Evolutionary conservation across 495 filamentous ascomycete genomes (phyloP).

Genomic region (Stereocaulon alpinum): DNA sequence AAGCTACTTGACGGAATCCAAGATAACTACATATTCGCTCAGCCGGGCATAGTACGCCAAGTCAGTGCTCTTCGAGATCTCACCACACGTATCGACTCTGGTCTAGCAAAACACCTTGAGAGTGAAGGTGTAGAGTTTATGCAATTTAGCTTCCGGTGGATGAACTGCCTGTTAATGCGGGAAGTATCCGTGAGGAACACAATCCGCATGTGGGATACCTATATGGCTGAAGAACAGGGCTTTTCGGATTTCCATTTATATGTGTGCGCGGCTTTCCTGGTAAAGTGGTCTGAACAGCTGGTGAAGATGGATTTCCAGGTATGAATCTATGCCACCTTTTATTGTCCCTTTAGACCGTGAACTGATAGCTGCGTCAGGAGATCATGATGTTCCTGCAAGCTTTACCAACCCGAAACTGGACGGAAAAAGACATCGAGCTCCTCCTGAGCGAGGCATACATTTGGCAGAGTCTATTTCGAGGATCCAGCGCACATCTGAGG

Average conservation of each 20-base stretch:
- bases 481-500: conserved; percentile 73
- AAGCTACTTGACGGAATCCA: conserved; percentile 96
- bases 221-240: conserved; percentile 95
- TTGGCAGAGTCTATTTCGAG: conserved; percentile 87
- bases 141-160: conserved; percentile 98
- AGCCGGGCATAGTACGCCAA: conserved; percentile 92
- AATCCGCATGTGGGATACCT: conserved; percentile 99
- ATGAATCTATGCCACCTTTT: conserved; percentile 9
- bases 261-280: conserved; percentile 96
- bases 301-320: conserved; percentile 92
- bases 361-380: conserved; percentile 43
- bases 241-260: conserved; percentile 98
- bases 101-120: conserved; percentile 79
- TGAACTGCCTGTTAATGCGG: conserved; percentile 97
- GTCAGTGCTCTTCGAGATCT: conserved; percentile 80
- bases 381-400: conserved; percentile 99
- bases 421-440: conserved; percentile 94
- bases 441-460: conserved; percentile 92
- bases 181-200: conserved; percentile 93
- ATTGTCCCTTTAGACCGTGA: neutral
- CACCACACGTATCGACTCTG: conserved; percentile 76
- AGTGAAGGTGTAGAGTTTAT: conserved; percentile 92
- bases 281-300: conserved; percentile 93
- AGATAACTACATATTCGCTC: conserved; percentile 96
- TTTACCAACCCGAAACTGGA: conserved; percentile 88